Base-by-base conservation (phyloP, 345 rosid genomes). In the Theobroma cacao region DNA sequence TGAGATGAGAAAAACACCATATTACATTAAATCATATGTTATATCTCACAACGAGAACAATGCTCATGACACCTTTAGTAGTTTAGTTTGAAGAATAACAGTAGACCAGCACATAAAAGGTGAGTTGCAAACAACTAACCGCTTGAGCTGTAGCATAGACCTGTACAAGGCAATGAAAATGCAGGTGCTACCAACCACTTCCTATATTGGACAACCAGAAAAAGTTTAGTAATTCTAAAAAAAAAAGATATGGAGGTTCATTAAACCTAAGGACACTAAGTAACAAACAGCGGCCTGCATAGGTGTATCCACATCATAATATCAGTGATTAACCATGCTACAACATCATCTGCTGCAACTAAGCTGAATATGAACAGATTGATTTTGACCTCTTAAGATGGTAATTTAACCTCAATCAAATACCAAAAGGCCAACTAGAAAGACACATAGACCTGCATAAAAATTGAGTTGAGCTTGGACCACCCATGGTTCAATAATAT, bases 131-230 rank as follows among this genome's bases (percentile, higher is more conserved):
- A 45, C 20, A 73, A 88, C 97, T 80, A 74, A 96, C 99, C 98
- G 97, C 24, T 87, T 80, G 79, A 89, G 91, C 77, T 78, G 87
- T 78, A 92, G 68, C 98, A 96, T 94, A 79, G 99, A 94, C 74
- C 90, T 90, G 71, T 88, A 93, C 85, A 96, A 75, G 65, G 95
- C 93, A 86, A 94, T 77, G 82, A 96, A 96, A 79, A 88, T 81
- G 79, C 88, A 75, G 62, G 93, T 90, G 89, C 98, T 96, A 68
- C 99, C 99, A 80, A 89, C 75, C 78, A 93, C 91, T 90, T 94
- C 99, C 99, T 96, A 90, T 80, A 78, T 33, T 41, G 77, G 58
- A 82, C 62, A 61, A 82, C 60, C 50, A 70, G 63, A 38, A 52
- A 75, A 69, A 59, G 15, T 80, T 26, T 59, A 81, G 69, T 61